Base-by-base conservation (phyloP, 1,284 basidiomycete species). In the Cerioporus squamosus region DNA sequence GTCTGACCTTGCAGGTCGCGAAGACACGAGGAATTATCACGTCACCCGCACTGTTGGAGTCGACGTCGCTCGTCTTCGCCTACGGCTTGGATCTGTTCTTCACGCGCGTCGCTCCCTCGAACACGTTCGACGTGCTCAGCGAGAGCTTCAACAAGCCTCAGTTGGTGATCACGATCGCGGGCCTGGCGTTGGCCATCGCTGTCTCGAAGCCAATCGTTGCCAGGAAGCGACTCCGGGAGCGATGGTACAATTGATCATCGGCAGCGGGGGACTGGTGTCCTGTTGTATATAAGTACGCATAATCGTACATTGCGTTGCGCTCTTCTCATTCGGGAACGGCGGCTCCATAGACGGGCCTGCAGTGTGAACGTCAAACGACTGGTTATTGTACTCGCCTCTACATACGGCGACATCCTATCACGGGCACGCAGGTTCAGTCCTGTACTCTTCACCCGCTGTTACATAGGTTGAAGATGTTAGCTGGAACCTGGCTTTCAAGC, bases 141-240 rank as follows among this genome's bases (percentile, higher is more conserved):
- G 87, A 93, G 74, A 85, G 82, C 69, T 99, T 99, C 76, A 98
- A 98, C 79, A 98, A 98, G 79, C 79, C 79, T 0, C 97, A 99
- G 75, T 81, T 99, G 29, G 83, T 97, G 60, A 72, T 95, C 44
- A 98, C 95, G 0, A 85, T 97, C 15, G 75, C 77, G 0, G 93
- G 83, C 0, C 74, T 99, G 54, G 80, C 79, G 0, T 71, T 84
- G 3, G 95, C 90, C 3, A 93, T 98, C 59, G 70, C 86, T 18
- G 72, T 96, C 38, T 88, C 90, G 12, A 86, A 84, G 69, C 91
- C 91, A 47, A 88, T 93, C 79, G 89, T 93, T 18, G 72, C 73
- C 66, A 76, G 81, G 70, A 93, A 89, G 70, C 77, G 72, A 62
- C 70, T 91, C 64, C 79, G 81, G 62, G 87, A 89, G 70, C 79